Base-by-base conservation (phyloP, 306 rosid genomes). In the Canavalia gladiata region DNA sequence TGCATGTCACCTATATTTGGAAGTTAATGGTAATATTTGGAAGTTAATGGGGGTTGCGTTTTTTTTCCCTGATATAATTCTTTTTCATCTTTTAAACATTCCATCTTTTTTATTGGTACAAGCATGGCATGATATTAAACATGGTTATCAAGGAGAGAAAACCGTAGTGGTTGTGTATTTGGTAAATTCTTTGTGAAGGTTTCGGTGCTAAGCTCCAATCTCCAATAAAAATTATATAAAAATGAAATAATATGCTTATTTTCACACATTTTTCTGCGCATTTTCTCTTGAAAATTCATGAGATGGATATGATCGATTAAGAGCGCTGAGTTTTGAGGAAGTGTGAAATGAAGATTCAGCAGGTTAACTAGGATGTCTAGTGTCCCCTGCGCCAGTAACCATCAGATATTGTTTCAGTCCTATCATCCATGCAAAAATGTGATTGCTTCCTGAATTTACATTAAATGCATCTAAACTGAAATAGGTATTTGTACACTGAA, bases 401-500 rank as follows among this genome's bases (percentile, higher is more conserved):
- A 25, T 54, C 8, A 41, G 34, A 69, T 69, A 65, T 62, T 50
- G 39, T 42, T 63, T 51, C 70, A 34, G 54, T 41, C 60, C 37
- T 63, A 69, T 69, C 50, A 70, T 77, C 63, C 50, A 63, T 46
- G 83, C 63, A 77, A 77, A 83, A 35, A 43, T 47, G 58, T 56
- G 76, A 49, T 66, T 72, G n/a, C 87, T 64, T 74, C 59, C 63
- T 74, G 87, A 80, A 79, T 70, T 77, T 77, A 83, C 83, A 86
- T 81, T 59, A 81, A 86, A 5, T 11, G 70, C 83, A 45, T 55
- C 77, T 79, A 57, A 76, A 50, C 69, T 80, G 79, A 68, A 58
- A 79, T 13, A 58, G 59, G 80, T 49, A 68, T 91, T 88, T 88
- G 90, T 86, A 91, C 88, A 91, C 67, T 80, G 76, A 76, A 78